These are phyloP conservation scores for Didymella sp. DNA, from an alignment of 2,329 filamentous ascomycete genomes.

Conservation along the genomic window DNA sequence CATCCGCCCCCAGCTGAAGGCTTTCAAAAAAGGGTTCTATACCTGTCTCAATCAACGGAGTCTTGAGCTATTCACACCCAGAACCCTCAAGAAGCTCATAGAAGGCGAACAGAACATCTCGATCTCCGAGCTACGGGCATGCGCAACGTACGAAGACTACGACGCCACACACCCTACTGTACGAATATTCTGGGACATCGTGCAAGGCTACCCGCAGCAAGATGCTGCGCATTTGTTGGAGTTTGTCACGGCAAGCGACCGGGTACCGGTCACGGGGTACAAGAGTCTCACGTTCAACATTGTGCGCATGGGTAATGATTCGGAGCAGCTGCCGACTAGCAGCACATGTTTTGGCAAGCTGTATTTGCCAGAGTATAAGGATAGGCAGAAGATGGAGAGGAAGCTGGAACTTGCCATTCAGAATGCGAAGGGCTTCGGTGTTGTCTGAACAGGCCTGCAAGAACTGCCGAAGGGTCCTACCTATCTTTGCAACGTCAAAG, in stretches of 20 bases:
- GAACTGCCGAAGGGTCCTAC: constrained; percentile 11
- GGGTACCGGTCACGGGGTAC: constrained; percentile 86
- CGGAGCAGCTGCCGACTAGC: constrained; percentile 75
- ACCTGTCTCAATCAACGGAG: constrained; percentile 74
- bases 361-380: constrained; percentile 81
- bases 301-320: constrained; percentile 73
- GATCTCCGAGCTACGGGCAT: constrained; percentile 72
- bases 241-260: constrained; percentile 93
- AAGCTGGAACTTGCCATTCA: constrained; percentile 75
- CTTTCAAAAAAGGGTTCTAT: constrained; percentile 82
- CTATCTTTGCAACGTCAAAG: neutral
- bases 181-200: constrained; percentile 82
- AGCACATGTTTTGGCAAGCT: constrained; percentile 94
- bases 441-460: constrained; percentile 59
- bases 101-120: constrained; percentile 87
- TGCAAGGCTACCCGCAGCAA: constrained; percentile 69
- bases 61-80: constrained; percentile 56
- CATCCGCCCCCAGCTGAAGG: constrained; percentile 75
- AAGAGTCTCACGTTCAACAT: constrained; percentile 83
- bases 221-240: constrained; percentile 82
- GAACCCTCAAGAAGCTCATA: constrained; percentile 75
- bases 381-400: constrained; percentile 71
- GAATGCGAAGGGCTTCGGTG: constrained; percentile 8
- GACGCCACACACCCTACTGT: constrained; percentile 72
- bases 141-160: constrained; percentile 80